A percentile compares a stretch with the other conserved stretches of the same genome.
These are phyloP conservation scores for Exophiala sp. DNA, from an alignment of 2,329 filamentous ascomycete species.

Conservation along the genomic window DNA sequence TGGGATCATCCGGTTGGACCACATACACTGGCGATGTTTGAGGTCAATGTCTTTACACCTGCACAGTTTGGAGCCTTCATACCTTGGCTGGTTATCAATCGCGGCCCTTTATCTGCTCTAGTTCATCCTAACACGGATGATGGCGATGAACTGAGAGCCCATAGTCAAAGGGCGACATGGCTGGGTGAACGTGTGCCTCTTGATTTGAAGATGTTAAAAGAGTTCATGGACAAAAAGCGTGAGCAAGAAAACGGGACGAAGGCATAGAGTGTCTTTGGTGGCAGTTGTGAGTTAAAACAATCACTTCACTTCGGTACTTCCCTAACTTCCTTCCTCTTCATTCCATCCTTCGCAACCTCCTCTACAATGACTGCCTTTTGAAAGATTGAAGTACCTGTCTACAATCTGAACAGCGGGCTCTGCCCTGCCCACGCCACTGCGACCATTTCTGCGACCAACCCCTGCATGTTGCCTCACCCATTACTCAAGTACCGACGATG, in stretches of 20 bases:
- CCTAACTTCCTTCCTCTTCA: too few species aligned
- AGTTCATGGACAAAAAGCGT: slow-evolving; percentile 4
- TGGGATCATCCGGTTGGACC: slow-evolving; percentile 77
- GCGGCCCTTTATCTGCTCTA: slow-evolving; percentile 73
- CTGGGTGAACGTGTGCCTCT: slow-evolving; percentile 45
- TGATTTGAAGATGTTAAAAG: slow-evolving; percentile 39
- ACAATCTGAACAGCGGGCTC: neutral
- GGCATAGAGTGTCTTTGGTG: neutral
- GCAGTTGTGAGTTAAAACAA: neutral
- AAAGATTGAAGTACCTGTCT: too few species aligned
- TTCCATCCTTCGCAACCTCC: too few species aligned
- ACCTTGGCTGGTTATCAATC: slow-evolving; percentile 76
- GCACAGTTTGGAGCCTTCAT: slow-evolving; percentile 87
- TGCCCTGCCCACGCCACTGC: neutral
- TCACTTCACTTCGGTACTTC: too few species aligned
- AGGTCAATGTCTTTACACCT: slow-evolving; percentile 83
- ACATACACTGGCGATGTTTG: slow-evolving; percentile 84
- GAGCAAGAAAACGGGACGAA: slow-evolving; percentile 2
- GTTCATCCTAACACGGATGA: slow-evolving; percentile 75
- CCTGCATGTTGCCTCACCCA: neutral
- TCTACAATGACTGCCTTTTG: too few species aligned
- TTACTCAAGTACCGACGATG: neutral
- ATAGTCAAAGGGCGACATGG: slow-evolving; percentile 45
- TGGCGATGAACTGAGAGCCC: slow-evolving; percentile 50
- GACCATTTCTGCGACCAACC: neutral